These are phyloP conservation scores for Pichia eremophila DNA, from an alignment of 805 yeast genomes.

Conservation along the genomic window DNA sequence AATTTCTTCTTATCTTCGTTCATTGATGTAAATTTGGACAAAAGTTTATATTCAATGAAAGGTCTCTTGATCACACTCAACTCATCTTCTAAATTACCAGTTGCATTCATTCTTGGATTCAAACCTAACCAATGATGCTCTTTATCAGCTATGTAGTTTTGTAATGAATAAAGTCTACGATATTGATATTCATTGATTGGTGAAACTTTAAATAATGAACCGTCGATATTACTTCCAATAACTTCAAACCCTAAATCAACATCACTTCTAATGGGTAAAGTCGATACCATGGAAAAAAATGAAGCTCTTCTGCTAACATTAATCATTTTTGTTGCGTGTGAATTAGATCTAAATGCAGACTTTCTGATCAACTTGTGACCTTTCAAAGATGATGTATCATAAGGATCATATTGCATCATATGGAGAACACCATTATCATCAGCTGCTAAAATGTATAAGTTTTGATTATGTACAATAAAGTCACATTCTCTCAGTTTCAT, in stretches of 20 bases:
- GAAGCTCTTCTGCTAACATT: constrained; percentile 31
- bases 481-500: constrained; percentile 67
- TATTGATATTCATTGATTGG: constrained; percentile 72
- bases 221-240: constrained; percentile 70
- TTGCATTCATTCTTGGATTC: constrained; percentile 64
- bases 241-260: constrained; percentile 39
- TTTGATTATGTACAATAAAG: constrained; percentile 62
- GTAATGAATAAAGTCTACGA: constrained; percentile 73
- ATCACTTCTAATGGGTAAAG: constrained; percentile 21
- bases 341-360: constrained; percentile 62
- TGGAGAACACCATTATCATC: constrained; percentile 64
- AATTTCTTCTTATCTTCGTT: constrained; percentile 48
- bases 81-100: constrained; percentile 29
- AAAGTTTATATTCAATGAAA: constrained; percentile 51
- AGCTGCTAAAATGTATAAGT: constrained; percentile 54
- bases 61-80: constrained; percentile 44
- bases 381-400: constrained; percentile 70
- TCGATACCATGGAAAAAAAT: constrained; percentile 22
- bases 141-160: constrained; percentile 78
- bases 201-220: constrained; percentile 61
- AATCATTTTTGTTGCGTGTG: constrained; percentile 45
- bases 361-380: constrained; percentile 69
- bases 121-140: constrained; percentile 67
- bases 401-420: constrained; percentile 82
- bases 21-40: constrained; percentile 43